phyloP scores from a whole-genome alignment of 83 land plant genomes.

The Larix sibirica region DNA sequence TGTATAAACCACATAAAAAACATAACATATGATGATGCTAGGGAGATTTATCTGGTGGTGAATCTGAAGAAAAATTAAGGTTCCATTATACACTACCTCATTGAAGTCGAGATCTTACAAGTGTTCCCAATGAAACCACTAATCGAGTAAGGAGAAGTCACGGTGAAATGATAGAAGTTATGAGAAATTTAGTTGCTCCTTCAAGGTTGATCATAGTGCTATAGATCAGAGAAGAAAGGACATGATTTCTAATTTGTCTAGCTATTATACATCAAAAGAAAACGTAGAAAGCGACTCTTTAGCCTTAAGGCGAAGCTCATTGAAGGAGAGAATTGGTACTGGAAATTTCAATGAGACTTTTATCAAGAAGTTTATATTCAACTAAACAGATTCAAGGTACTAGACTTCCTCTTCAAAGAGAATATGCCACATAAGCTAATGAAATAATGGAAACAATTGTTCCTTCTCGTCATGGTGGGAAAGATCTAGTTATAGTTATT shows the following conservation, averaged over 20 bases:
- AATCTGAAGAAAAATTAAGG: conserved; percentile 33
- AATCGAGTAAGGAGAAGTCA: conserved; percentile 32
- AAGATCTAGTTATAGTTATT: conserved; percentile 45
- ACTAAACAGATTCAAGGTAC: conserved; percentile 25
- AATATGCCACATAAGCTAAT: conserved; percentile 25
- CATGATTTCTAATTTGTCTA: conserved; percentile 28
- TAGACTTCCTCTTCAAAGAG: conserved; percentile 19
- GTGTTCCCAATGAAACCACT: conserved; percentile 29
- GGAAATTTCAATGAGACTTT: not conserved
- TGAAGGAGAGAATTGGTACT: conserved; percentile 34
- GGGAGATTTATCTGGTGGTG: conserved; percentile 21
- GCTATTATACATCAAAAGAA: conserved; percentile 18
- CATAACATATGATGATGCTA: conserved; percentile 42
- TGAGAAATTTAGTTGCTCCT: conserved; percentile 21
- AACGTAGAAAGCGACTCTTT: conserved; percentile 26
- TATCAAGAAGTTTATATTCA: conserved; percentile 15
- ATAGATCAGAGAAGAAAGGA: conserved; percentile 38
- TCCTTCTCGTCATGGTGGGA: conserved; percentile 52
- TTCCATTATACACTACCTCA: conserved; percentile 52
- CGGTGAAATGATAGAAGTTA: conserved; percentile 22
- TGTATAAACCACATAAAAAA: conserved; percentile 87
- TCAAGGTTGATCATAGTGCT: conserved; percentile 15
- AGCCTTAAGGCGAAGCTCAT: conserved; percentile 27
- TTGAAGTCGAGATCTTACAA: conserved; percentile 70
- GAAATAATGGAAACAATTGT: conserved; percentile 16